Percentiles rank a stretch among this genome's conserved stretches.
phyloP scores from a whole-genome alignment of 345 rosid species.

The Gossypium sturtianum region DNA sequence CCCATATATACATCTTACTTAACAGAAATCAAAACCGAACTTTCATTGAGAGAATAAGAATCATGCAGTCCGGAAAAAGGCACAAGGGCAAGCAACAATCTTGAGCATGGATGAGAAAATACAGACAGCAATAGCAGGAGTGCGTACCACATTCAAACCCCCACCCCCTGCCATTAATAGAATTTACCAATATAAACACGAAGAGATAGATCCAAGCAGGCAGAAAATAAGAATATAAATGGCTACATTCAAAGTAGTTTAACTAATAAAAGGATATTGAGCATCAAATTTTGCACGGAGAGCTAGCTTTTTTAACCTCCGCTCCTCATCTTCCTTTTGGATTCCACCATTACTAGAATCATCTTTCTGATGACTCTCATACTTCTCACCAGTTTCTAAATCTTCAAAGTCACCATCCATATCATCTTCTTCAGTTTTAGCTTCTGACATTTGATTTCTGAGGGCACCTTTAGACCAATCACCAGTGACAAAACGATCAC shows the following conservation, averaged over 20 bases:
- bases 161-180: neutral
- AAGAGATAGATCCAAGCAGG: neutral
- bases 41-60: neutral
- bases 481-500: slow-evolving; percentile 88
- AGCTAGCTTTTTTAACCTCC: slow-evolving; percentile 78
- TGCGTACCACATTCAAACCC: neutral
- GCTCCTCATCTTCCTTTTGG: slow-evolving; percentile 55
- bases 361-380: slow-evolving; percentile 27
- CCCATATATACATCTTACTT: neutral
- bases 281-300: slow-evolving; percentile 70
- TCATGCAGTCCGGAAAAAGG: neutral
- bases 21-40: neutral
- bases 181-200: neutral
- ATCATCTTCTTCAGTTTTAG: slow-evolving; percentile 43
- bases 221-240: neutral
- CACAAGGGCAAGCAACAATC: neutral
- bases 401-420: slow-evolving; percentile 87
- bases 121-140: neutral
- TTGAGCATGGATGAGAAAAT: neutral
- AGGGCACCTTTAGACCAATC: slow-evolving; percentile 75
- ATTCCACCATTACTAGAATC: slow-evolving; percentile 25
- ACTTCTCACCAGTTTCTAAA: slow-evolving; percentile 72
- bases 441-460: slow-evolving; percentile 41
- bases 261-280: slow-evolving; percentile 73
- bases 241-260: neutral